phyloP scores from a whole-genome alignment of 345 rosid species.

The Eucalyptus pauciflora region DNA sequence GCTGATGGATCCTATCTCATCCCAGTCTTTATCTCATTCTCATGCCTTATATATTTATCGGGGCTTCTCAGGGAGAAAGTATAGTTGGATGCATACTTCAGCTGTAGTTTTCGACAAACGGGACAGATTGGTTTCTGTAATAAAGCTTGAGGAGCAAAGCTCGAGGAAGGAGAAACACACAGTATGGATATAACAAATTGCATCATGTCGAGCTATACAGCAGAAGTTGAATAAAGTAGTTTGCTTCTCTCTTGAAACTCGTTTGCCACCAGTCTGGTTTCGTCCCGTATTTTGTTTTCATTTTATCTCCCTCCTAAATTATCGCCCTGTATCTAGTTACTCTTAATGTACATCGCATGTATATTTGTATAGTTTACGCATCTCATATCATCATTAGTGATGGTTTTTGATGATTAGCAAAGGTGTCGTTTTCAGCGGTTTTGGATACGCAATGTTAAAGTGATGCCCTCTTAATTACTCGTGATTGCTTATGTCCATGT shows the following conservation, averaged over 20 bases:
- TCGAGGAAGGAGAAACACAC: neutral
- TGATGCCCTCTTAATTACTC: neutral
- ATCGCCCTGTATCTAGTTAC: neutral
- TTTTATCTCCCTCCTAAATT: neutral
- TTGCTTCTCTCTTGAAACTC: neutral
- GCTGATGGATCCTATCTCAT: neutral
- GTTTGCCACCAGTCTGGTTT: neutral
- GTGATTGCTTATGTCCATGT: neutral
- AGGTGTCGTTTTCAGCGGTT: neutral
- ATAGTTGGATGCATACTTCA: neutral
- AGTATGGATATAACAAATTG: neutral
- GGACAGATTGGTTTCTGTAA: neutral
- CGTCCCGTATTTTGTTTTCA: neutral
- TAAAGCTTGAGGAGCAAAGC: neutral
- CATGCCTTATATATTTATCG: neutral
- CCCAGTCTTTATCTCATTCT: neutral
- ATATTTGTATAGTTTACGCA: neutral
- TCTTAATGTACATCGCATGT: neutral
- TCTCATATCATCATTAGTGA: neutral
- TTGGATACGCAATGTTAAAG: neutral
- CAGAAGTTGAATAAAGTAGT: neutral
- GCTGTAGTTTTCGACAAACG: neutral
- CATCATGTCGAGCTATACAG: neutral
- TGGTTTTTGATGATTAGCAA: neutral
- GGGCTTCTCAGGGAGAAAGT: neutral